A percentile compares a stretch with the other conserved stretches of the same genome.
Conservation (phyloP, 768 basidiomycete species). For the Russula dissimulans region DNA sequence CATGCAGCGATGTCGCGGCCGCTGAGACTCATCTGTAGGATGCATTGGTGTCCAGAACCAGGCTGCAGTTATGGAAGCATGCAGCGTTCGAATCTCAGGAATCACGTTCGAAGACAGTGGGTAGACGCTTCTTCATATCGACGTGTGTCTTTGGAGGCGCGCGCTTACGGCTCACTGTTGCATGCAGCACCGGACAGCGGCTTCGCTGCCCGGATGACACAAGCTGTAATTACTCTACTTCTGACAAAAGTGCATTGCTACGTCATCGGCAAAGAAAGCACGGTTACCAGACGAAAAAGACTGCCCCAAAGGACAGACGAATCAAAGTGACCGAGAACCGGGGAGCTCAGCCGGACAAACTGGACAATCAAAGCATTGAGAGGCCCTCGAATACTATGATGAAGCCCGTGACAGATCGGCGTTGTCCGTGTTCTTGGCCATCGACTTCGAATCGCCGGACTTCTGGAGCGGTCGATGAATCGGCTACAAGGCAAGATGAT, state of each 20-base stretch:
- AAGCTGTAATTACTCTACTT: conserved; percentile 4
- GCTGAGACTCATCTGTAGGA: conserved; percentile 2
- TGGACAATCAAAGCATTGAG: neutral
- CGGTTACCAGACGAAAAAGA: conserved; percentile 10
- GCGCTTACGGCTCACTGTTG: neutral
- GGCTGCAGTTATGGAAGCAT: conserved; percentile 13
- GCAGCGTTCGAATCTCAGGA: conserved; percentile 15
- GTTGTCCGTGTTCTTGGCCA: neutral
- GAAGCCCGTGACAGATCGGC: neutral
- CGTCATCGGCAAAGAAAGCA: conserved; percentile 17
- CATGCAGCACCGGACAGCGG: conserved; percentile 13
- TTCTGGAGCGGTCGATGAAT: neutral
- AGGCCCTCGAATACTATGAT: neutral
- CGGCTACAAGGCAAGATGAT: neutral
- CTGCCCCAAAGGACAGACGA: conserved; percentile 4
- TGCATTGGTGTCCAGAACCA: conserved; percentile 16
- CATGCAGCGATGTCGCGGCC: neutral
- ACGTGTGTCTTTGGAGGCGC: neutral
- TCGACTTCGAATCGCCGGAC: neutral
- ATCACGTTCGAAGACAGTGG: conserved; percentile 14
- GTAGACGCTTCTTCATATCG: neutral
- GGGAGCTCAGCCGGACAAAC: neutral
- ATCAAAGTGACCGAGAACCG: neutral
- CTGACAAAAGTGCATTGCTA: conserved; percentile 15
- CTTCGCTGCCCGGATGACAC: conserved; percentile 12